These are phyloP conservation scores for Huntiella abstrusa DNA, from an alignment of 2,329 filamentous ascomycete species.

Conservation along the genomic window DNA sequence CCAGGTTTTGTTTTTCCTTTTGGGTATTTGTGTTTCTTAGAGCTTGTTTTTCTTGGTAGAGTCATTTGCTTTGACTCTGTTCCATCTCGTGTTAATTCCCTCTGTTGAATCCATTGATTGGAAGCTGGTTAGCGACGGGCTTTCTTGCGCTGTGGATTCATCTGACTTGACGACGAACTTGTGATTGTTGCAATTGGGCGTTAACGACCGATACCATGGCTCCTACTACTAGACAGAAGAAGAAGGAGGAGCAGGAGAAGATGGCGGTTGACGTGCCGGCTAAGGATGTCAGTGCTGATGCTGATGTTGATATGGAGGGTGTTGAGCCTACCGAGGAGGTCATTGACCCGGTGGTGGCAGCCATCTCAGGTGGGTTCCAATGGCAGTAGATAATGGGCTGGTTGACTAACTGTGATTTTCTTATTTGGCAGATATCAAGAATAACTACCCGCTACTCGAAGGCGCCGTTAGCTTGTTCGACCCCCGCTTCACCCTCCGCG, in stretches of 20 bases:
- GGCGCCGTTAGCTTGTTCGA: constrained; percentile 87
- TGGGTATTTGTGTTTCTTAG: background rate
- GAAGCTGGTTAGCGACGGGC: too few relatives aligned
- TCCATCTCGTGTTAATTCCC: background rate
- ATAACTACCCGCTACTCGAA: constrained; percentile 80
- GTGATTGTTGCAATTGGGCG: background rate
- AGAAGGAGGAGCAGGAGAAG: constrained; percentile 56
- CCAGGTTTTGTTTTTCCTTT: background rate
- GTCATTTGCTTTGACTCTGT: background rate
- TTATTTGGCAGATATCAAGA: constrained; percentile 59
- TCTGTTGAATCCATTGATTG: too few relatives aligned
- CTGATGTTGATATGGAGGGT: constrained; percentile 53
- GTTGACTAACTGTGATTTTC: background rate
- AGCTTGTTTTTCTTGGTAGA: background rate
- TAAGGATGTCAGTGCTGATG: constrained; percentile 45
- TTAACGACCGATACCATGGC: constrained; percentile 8
- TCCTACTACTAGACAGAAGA: constrained; percentile 8
- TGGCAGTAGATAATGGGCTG: background rate
- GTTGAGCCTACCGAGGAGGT: constrained; percentile 29
- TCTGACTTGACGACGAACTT: too few relatives aligned
- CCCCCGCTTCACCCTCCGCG: constrained; percentile 82
- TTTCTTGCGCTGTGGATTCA: too few relatives aligned
- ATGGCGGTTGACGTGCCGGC: constrained; percentile 61
- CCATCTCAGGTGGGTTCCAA: constrained; percentile 32
- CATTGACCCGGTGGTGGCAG: constrained; percentile 41